Base-by-base conservation (phyloP, 352 stramenopile species). In the Elongisporangium undulatum region DNA sequence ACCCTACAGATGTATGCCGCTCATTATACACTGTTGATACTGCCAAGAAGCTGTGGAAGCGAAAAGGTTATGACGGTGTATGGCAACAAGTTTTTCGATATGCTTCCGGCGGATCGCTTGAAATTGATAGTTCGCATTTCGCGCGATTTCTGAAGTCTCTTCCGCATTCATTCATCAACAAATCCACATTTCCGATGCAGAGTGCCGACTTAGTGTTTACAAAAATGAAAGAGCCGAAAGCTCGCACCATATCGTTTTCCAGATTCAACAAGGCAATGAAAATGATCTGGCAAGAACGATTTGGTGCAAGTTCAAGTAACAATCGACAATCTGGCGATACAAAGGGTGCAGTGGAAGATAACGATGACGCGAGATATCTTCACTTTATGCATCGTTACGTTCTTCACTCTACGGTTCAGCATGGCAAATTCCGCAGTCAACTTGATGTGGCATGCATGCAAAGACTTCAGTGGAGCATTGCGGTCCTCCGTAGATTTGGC, bases 151-250 rank as follows among this genome's bases (percentile, higher is more conserved):
- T 91, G 23, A 91, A 91, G 38, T 64, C 66, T 1, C 58, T 91
- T 19, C 82, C 82, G 2, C 67, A 77, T 21, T 55, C 55, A 23
- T 90, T 92, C 24, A 77, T 92, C 24, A 70, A 87, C 62, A 80
- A 82, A 52, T 70, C 66, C 17, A 64, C 68, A 13, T 92, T 89
- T 50, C 72, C 80, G 15, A 66, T 69, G 22, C 79, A 90, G 45
- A 79, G 68, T 3, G 66, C 74, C 0, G 82, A 92, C 48, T 51
- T 89, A 15, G 77, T 89, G 17, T 92, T 92, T 39, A 66, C 75
- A 3, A 89, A 90, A 53, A 86, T 90, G 76, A 89, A 90, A 41
- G 80, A 92, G 9, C 82, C 80, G 0, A 88, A 88, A 54, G 68
- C 80, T 8, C 69, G 82, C 20, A 74, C 73, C 0, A 86, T 92